These are phyloP conservation scores for Sphagnum magellanicum DNA, from an alignment of 228 moss, liverwort and hornwort species.

Conservation along the genomic window DNA sequence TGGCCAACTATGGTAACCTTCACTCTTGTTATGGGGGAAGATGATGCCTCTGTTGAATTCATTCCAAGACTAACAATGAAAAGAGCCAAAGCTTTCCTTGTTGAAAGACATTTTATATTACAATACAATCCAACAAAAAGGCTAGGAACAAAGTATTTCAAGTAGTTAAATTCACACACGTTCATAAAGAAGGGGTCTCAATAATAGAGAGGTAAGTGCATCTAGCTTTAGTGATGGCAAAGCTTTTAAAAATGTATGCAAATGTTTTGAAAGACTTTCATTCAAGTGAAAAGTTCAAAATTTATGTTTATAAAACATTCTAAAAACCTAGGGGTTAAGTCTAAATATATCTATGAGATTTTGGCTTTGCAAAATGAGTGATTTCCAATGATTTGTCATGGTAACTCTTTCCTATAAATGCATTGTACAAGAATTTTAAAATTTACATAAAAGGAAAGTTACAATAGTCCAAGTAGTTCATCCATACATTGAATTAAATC, in stretches of 20 bases:
- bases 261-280: slow-evolving; percentile 64
- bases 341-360: slow-evolving; percentile 63
- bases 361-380: slow-evolving; percentile 71
- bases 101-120: too few relatives aligned
- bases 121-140: not conserved
- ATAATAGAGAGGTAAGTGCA: slow-evolving; percentile 59
- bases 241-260: slow-evolving; percentile 51
- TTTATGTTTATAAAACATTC: slow-evolving; percentile 68
- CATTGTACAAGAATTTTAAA: not conserved
- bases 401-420: not conserved
- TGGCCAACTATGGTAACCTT: too few relatives aligned
- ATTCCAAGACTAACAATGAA: too few relatives aligned
- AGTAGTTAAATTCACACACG: slow-evolving; percentile 65
- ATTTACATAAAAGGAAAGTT: too few relatives aligned
- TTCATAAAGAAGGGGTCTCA: slow-evolving; percentile 66
- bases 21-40: too few relatives aligned
- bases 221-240: slow-evolving; percentile 49
- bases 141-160: slow-evolving; percentile 34
- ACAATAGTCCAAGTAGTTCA: too few relatives aligned
- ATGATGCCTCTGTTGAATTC: too few relatives aligned
- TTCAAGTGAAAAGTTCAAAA: slow-evolving; percentile 59
- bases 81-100: too few relatives aligned
- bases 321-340: slow-evolving; percentile 41
- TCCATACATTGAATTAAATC: too few relatives aligned
- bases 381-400: slow-evolving; percentile 28